Evolutionary conservation across 2,329 filamentous ascomycete species (phyloP), one percentile per base, ranked within the genome.

Genomic region (Colletotrichum godetiae): DNA sequence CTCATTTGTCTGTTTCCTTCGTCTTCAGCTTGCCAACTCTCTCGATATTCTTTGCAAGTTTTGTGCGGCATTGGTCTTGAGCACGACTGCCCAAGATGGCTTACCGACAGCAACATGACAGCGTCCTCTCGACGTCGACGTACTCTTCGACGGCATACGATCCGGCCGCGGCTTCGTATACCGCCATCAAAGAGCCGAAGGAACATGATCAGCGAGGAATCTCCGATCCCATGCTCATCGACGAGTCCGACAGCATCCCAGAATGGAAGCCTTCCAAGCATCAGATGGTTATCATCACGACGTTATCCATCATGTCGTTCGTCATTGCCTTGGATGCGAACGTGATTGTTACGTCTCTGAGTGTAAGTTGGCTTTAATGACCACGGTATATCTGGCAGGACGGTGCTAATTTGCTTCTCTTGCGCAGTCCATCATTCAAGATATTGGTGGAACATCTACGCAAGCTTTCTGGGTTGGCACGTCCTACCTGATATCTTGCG

Each of bases 401-500:
- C 5, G n/a, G 24, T 12, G 24, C 57, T 63, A 29, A 59, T 22
- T 12, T 7, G 27, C 12, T 15, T 13, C 4, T 22, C 35, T 42
- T 19, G 15, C 5, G 1, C 24, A 79, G 78, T 68, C 76, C 1
- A 79, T 79, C 22, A 76, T 78, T 6, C 74, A 75, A 61, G 78
- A 79, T 11, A 76, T 79, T 7, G 65, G 74, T 7, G 77, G 75
- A 57, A 74, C 76, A 27, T 75, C 78, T 1, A 79, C 78, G 6
- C 77, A 78, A 46, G 78, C 77, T 19, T 79, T 79, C 71, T 79
- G 78, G 78, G 74, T 79, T 27, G 78, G 78, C 46, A 79, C 78
- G 1, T 76, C 78, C 19, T 79, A 79, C 63, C 67, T 79, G 11
- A 76, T 79, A 19, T 76, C 76, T 5, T 78, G 77, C 42, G 75